Conservation (phyloP, 768 basidiomycete species). For the Crassisporium funariophilum region DNA sequence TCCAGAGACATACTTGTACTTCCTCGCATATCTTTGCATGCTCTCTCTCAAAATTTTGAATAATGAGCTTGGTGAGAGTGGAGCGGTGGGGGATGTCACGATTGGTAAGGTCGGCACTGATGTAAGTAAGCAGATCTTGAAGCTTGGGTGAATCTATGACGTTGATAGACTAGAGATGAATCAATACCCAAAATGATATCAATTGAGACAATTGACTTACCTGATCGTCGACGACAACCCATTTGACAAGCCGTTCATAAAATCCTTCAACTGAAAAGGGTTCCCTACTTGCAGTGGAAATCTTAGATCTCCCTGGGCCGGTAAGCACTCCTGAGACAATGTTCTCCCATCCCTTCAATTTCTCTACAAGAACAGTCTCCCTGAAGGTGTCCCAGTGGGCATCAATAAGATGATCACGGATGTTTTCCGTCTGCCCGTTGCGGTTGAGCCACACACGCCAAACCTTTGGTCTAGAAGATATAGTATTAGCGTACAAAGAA, state of each 20-base stretch:
- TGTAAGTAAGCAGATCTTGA: constrained; percentile 29
- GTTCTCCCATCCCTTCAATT: constrained; percentile 21
- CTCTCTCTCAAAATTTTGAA: constrained; percentile 19
- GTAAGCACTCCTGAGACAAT: not conserved
- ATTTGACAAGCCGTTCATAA: constrained; percentile 14
- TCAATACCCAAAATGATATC: not conserved
- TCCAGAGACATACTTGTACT: constrained; percentile 10
- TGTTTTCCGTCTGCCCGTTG: constrained; percentile 16
- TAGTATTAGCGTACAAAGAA: no score
- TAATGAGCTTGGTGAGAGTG: constrained; percentile 25
- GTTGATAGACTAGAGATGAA: constrained; percentile 31
- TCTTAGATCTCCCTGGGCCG: not conserved
- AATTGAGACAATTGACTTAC: constrained; percentile 15
- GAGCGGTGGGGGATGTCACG: constrained; percentile 35
- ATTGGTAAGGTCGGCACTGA: constrained; percentile 24
- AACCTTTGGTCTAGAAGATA: no score
- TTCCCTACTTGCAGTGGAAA: not conserved
- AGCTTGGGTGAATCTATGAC: constrained; percentile 34
- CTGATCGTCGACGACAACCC: constrained; percentile 30
- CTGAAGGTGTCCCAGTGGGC: constrained; percentile 16
- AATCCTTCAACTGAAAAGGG: constrained; percentile 22
- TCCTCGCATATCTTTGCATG: constrained; percentile 21
- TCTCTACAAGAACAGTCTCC: constrained; percentile 3
- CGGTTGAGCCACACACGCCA: constrained; percentile 22
- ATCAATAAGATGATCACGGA: constrained; percentile 21